Evolutionary conservation across 495 filamentous ascomycete species (phyloP), one percentile per base, ranked within the genome.

Genomic region (Penicillium cataractarum): DNA sequence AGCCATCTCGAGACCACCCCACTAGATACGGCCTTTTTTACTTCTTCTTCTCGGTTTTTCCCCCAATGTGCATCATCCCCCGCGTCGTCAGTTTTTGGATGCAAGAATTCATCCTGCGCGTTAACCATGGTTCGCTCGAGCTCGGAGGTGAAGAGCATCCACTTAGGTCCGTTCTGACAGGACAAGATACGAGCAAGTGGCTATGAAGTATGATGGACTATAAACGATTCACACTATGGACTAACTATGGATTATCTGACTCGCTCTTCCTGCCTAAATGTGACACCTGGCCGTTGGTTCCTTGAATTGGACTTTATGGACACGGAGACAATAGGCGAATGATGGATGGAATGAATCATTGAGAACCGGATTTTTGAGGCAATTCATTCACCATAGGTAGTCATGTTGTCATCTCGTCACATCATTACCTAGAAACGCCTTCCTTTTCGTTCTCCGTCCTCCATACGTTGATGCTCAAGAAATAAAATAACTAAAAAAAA

Each of bases 101-200:
- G 59, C 1, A 8, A 31, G 22, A 32, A 15, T 26, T 7, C 31
- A 17, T 8, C 40, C 46, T 24, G 3, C 24, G 46, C 24, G 19
- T 33, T 37, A 50, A 61, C 68, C 68, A 59, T 61, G 65, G 65
- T 64, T 68, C 61, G 58, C 56, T 60, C 5, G 3, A 58, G 63
- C 24, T 66, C 55, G 58, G 61, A 49, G 44, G 51, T 39, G 19
- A 32, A 22, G n/a, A 54, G 29, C 49, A 24, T 27, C 44, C 44
- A 52, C 49, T 29, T 31, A 29, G 8, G n/a, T 21, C 49, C 26
- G 26, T 52, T 52, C 49, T 32, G 49, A 32, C 51, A 22, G 31
- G 32, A 37, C 31, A 19, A 33, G 51, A 33, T 35, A 33, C 31
- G 19, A 13, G 51, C 12, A 7, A 26, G 29, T 52, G 26, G 9